A percentile compares a stretch with the other conserved stretches of the same genome.
Evolutionary conservation across 305 asterid genomes (phyloP).

Genomic region (Fraxinus dipetala): DNA sequence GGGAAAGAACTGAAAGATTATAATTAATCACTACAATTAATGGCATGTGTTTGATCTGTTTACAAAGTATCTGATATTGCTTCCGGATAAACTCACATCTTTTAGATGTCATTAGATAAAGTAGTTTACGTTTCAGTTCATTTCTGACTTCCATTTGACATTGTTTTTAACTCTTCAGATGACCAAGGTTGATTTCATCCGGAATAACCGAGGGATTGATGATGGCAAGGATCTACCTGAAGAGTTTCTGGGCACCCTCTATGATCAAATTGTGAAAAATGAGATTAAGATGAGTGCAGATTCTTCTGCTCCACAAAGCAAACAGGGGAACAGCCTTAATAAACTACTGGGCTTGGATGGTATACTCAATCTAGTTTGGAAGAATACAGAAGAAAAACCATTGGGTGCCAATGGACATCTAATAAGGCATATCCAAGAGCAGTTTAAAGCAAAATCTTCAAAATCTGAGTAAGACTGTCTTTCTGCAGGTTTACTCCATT

Average conservation of each 20-base stretch:
- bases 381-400: constrained; percentile 90
- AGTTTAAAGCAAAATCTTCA: constrained; percentile 85
- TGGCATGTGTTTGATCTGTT: not conserved
- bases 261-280: constrained; percentile 87
- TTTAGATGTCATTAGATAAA: constrained; percentile 18
- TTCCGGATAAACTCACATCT: not conserved
- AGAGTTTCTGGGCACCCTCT: constrained; percentile 81
- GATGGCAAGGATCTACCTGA: constrained; percentile 93
- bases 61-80: constrained; percentile 2
- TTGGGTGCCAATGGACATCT: constrained; percentile 83
- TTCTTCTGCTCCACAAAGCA: constrained; percentile 73
- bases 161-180: constrained; percentile 59
- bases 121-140: constrained; percentile 17
- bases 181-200: constrained; percentile 93
- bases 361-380: constrained; percentile 95
- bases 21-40: not conserved
- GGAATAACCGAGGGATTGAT: constrained; percentile 97
- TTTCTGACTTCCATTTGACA: constrained; percentile 32
- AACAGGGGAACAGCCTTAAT: constrained; percentile 86
- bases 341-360: constrained; percentile 89
- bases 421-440: constrained; percentile 92
- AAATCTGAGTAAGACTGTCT: constrained; percentile 80
- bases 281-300: constrained; percentile 95
- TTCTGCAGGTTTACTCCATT: constrained; percentile 20
- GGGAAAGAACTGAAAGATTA: constrained; percentile 6